phyloP scores from a whole-genome alignment of 2,329 filamentous ascomycete species.

The Chaetothyriales sp. region DNA sequence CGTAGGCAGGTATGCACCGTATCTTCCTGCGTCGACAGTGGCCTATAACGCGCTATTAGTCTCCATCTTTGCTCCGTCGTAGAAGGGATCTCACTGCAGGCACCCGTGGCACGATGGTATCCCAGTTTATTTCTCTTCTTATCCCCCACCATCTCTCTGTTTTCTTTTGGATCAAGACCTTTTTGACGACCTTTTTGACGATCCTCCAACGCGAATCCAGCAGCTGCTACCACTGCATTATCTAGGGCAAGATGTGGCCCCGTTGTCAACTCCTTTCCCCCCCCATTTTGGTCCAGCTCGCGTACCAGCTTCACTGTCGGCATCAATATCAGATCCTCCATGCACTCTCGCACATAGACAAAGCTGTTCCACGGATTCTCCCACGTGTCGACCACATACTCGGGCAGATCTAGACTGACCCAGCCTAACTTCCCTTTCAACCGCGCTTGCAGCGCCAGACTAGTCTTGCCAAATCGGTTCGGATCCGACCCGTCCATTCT shows the following conservation, averaged over 20 bases:
- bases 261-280: not conserved
- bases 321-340: conserved; percentile 16
- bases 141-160: conserved; percentile 24
- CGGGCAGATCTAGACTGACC: conserved; percentile 14
- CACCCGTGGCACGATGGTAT: conserved; percentile 87
- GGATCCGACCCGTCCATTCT: conserved; percentile 16
- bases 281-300: not conserved
- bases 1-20: conserved; percentile 64
- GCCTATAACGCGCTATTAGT: conserved; percentile 37
- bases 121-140: conserved; percentile 82
- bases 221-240: too few species aligned
- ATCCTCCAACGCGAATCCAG: too few species aligned
- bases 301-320: conserved; percentile 9
- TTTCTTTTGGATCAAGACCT: not conserved
- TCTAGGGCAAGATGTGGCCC: not conserved
- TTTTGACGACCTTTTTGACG: not conserved
- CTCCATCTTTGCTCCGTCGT: not conserved
- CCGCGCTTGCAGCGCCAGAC: conserved; percentile 12
- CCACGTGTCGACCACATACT: conserved; percentile 16
- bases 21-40: conserved; percentile 91
- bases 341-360: conserved; percentile 15
- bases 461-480: conserved; percentile 16
- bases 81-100: conserved; percentile 62
- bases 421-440: conserved; percentile 12
- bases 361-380: conserved; percentile 18